Evolutionary conservation across 1,284 basidiomycete species (phyloP).

Genomic region (Ceratobasidium sp.): DNA sequence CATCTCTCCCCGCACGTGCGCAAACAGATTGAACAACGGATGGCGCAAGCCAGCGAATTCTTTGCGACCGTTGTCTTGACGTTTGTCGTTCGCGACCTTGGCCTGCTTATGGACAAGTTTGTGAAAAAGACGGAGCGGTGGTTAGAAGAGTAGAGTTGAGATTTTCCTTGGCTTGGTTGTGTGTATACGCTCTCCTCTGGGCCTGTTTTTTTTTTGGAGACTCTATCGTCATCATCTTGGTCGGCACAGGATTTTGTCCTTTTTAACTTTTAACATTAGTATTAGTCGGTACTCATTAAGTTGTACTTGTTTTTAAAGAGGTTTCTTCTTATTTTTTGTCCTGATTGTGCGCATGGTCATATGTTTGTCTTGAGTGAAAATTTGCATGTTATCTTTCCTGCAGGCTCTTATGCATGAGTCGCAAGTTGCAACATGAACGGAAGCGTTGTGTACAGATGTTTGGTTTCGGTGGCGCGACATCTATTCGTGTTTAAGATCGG

Average conservation of each 20-base stretch:
- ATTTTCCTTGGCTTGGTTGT: neutral
- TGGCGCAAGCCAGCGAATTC: conserved; percentile 87
- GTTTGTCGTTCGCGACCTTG: conserved; percentile 80
- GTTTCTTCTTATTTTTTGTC: conserved; percentile 13
- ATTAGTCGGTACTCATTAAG: conserved; percentile 29
- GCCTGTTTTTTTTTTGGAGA: conserved; percentile 6
- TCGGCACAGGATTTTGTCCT: conserved; percentile 4
- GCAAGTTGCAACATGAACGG: neutral
- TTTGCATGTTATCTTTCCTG: conserved; percentile 30
- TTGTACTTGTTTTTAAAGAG: conserved; percentile 30
- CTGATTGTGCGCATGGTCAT: conserved; percentile 35
- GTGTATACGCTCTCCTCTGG: conserved; percentile 41
- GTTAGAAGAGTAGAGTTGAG: conserved; percentile 69
- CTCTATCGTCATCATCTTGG: conserved; percentile 12
- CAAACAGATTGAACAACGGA: conserved; percentile 70
- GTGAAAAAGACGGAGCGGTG: conserved; percentile 89
- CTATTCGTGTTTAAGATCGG: neutral
- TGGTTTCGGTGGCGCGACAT: conserved; percentile 1
- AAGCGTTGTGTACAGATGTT: neutral
- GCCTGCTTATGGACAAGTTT: conserved; percentile 83
- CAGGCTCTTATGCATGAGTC: neutral
- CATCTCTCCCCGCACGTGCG: conserved; percentile 71
- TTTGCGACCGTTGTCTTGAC: conserved; percentile 88
- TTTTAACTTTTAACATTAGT: conserved; percentile 3
- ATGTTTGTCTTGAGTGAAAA: conserved; percentile 35